A percentile compares a stretch with the other conserved stretches of the same genome.
phyloP scores from a whole-genome alignment of 345 rosid genomes.

The Laguncularia racemosa region DNA sequence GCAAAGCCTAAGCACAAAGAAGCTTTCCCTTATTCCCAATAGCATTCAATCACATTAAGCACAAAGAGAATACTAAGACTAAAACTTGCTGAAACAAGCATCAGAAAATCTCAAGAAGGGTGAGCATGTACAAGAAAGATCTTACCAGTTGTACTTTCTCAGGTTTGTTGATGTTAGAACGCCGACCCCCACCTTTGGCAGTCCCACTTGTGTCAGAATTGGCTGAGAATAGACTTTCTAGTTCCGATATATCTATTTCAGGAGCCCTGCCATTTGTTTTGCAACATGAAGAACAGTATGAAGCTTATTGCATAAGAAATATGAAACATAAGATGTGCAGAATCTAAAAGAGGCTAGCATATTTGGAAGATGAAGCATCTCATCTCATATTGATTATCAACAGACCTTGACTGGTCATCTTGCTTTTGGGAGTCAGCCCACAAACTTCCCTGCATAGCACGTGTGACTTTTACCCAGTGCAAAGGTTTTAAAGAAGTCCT shows the following conservation, averaged over 20 bases:
- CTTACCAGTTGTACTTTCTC: conserved; percentile 94
- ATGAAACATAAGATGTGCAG: not conserved
- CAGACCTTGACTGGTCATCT: conserved; percentile 72
- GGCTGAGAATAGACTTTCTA: conserved; percentile 87
- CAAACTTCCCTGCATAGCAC: conserved; percentile 85
- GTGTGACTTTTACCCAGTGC: conserved; percentile 96
- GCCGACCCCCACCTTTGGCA: conserved; percentile 67
- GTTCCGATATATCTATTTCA: conserved; percentile 96
- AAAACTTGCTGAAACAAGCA: not conserved
- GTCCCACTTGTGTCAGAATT: conserved; percentile 51
- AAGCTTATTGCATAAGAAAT: too few relatives aligned
- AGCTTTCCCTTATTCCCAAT: too few relatives aligned
- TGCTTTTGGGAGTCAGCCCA: conserved; percentile 94
- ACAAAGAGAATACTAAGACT: too few relatives aligned
- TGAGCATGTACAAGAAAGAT: not conserved
- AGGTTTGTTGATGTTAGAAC: conserved; percentile 72
- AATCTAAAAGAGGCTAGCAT: conserved; percentile 4
- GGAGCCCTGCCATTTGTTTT: conserved; percentile 67
- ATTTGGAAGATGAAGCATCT: conserved; percentile 2
- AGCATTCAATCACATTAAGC: too few relatives aligned
- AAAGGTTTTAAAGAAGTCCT: conserved; percentile 69
- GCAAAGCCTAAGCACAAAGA: too few relatives aligned
- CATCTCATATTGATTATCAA: conserved; percentile 11
- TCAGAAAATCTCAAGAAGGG: not conserved
- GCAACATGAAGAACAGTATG: not conserved